Base-by-base conservation (phyloP, 495 filamentous ascomycete genomes). In the Ramalina peruviana region DNA sequence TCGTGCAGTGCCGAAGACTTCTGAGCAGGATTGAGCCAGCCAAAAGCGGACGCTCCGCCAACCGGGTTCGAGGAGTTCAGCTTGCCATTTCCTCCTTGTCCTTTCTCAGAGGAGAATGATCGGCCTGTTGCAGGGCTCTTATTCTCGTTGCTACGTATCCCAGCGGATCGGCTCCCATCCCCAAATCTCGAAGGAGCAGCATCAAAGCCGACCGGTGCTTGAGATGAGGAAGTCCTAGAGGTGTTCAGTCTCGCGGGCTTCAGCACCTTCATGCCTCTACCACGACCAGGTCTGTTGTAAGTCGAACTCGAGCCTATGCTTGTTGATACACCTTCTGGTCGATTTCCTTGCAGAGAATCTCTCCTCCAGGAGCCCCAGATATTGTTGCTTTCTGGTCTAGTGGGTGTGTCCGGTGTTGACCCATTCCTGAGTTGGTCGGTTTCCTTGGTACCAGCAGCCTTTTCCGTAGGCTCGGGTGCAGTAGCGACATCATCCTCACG, bases 11-110 rank as follows among this genome's bases (percentile, higher is more conserved):
- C 33, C 21, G 52, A 48, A 36, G 49, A 51, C 43, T 60, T 58
- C 27, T 60, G 55, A 23, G 58, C 62, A 48, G 68, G 58, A 57
- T 81, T 82, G 65, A 96, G 79, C 88, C 89, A 98, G n/a, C 83
- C 76, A 70, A 98, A 98, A 13, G 92, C 92, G 21, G 87, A 90
- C n/a, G 85, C 92, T 36, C 85, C 82, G 11, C 92, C 92, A 37
- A 96, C 72, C 3, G 92, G 89, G 62, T 96, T 96, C 20, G 80
- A 57, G 4, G 67, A 65, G 48, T 72, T 68, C n/a, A 66, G 62
- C 54, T 80, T 76, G 53, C 62, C 79, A 54, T 53, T 55, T 54
- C 38, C 53, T 56, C 52, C 48, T 48, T 40, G 36, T 58, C 64
- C 59, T 60, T n/a, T 30, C 49, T 53, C 46, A 25, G 37, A 53